Conservation (phyloP, 75 land plant genomes). For the Selaginella tamariscina region DNA sequence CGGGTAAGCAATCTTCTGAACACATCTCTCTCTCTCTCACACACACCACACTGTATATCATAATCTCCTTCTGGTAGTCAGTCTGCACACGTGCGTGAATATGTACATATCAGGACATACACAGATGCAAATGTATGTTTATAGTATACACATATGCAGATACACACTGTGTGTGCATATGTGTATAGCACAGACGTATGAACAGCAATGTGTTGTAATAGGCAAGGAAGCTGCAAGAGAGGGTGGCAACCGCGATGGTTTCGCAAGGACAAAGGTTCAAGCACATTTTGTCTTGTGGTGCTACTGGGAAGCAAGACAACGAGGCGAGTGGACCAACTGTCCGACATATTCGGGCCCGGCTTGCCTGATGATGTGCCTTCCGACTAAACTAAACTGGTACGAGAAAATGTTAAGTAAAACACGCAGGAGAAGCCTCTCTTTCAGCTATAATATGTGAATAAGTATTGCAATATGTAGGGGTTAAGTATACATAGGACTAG, state of each 20-base stretch:
- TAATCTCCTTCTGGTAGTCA: background rate
- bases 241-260: background rate
- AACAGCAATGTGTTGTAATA: slow-evolving; percentile 12
- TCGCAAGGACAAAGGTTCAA: background rate
- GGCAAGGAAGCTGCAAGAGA: background rate
- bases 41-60: background rate
- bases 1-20: slow-evolving; percentile 34
- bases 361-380: background rate
- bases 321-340: slow-evolving; percentile 4
- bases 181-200: background rate
- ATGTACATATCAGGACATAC: too few species aligned
- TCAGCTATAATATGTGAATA: too few species aligned
- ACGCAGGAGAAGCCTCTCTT: too few species aligned
- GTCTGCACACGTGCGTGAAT: too few species aligned
- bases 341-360: slow-evolving; percentile 1
- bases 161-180: background rate
- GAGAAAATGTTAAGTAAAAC: too few species aligned
- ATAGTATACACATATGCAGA: background rate
- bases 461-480: too few species aligned
- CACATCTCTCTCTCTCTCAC: background rate
- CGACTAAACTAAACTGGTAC: background rate
- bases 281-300: background rate
- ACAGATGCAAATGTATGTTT: background rate
- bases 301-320: slow-evolving; percentile 6
- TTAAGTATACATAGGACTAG: too few species aligned